These are phyloP conservation scores for Sporisorium reilianum DNA, from an alignment of 1,284 basidiomycete genomes.

Conservation along the genomic window DNA sequence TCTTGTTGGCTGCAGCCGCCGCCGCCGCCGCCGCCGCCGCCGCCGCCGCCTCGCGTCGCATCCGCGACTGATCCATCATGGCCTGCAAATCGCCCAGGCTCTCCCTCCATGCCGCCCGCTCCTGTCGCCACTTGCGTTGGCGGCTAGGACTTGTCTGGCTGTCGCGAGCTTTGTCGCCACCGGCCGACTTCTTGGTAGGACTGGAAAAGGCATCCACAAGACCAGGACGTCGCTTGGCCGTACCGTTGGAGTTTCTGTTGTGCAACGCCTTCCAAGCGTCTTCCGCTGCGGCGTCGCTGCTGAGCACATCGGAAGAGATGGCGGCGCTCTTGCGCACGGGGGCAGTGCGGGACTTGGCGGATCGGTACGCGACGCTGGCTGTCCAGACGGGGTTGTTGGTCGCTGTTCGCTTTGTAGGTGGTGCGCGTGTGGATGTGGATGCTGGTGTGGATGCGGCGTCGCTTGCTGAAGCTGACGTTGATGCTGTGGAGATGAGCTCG, in stretches of 20 bases:
- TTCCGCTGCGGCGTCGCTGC: constrained; percentile 26
- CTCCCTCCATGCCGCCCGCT: constrained; percentile 45
- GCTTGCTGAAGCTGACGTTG: constrained; percentile 4
- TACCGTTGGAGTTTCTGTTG: constrained; percentile 12
- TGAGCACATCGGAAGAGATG: constrained; percentile 14
- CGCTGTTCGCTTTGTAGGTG: constrained; percentile 22
- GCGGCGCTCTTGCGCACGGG: constrained; percentile 26
- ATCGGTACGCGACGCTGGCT: constrained; percentile 46
- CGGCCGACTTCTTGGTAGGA: constrained; percentile 29
- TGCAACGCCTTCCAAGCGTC: constrained; percentile 31
- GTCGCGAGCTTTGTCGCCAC: not conserved
- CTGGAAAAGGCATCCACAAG: constrained; percentile 45
- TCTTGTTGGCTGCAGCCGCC: not conserved
- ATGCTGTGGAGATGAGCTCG: constrained; percentile 8
- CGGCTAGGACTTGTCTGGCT: constrained; percentile 14
- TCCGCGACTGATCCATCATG: constrained; percentile 40
- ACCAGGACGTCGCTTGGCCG: constrained; percentile 25
- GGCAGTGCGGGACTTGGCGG: constrained; percentile 33
- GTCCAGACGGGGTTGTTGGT: constrained; percentile 41
- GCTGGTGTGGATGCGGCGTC: constrained; percentile 4
- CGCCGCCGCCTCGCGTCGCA: constrained; percentile 20
- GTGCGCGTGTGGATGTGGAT: not conserved
- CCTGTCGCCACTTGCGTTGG: constrained; percentile 43
- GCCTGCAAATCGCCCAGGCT: constrained; percentile 39
- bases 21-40: constrained; percentile 9